Evolutionary conservation across 257 asterid genomes (phyloP).

Genomic region (Anisodus tanguticus): DNA sequence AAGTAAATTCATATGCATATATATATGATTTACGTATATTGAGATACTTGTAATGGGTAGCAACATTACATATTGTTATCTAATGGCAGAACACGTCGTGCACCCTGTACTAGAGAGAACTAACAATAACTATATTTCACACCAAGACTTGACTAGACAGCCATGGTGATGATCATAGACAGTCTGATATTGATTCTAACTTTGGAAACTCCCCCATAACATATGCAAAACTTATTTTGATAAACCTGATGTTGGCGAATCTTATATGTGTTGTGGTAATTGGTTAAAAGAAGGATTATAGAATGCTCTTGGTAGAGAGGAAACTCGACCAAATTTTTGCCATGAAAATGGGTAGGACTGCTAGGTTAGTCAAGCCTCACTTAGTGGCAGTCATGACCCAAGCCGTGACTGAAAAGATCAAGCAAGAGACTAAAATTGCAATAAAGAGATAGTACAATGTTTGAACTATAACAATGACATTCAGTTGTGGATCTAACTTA

Average conservation of each 20-base stretch:
- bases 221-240: not conserved
- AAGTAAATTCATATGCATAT: not conserved
- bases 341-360: slow-evolving; percentile 14
- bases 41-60: slow-evolving; percentile 16
- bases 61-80: not conserved
- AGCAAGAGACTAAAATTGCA: not conserved
- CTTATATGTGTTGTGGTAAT: not conserved
- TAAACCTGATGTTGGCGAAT: not conserved
- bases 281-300: slow-evolving; percentile 9
- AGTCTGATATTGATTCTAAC: not conserved
- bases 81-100: not conserved
- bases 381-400: not conserved
- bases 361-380: slow-evolving; percentile 1
- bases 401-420: not conserved
- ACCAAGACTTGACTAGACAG: not conserved
- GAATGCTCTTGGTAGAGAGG: slow-evolving; percentile 2
- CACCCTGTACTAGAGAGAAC: not conserved
- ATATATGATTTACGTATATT: not conserved
- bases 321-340: not conserved
- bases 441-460: not conserved
- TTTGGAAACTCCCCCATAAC: slow-evolving; percentile 7
- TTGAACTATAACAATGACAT: not conserved
- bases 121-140: not conserved
- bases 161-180: not conserved
- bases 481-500: slow-evolving; percentile 26